These are phyloP conservation scores for Sphagnum magellanicum DNA, from an alignment of 228 moss, liverwort and hornwort genomes.

Conservation along the genomic window DNA sequence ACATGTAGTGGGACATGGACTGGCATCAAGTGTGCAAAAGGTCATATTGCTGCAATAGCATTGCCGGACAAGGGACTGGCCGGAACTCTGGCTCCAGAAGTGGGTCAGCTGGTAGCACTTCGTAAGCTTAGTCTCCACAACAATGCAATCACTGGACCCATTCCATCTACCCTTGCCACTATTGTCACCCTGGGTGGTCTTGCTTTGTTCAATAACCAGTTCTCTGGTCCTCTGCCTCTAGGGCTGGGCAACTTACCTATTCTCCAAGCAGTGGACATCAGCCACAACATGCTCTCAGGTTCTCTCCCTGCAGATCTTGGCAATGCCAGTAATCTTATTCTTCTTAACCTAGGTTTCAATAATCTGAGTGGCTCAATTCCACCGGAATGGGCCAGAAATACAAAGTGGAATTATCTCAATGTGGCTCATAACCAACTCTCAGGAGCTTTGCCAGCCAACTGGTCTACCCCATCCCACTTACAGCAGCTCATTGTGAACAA, in stretches of 20 bases:
- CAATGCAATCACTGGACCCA: slow-evolving; percentile 49
- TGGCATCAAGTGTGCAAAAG: slow-evolving; percentile 61
- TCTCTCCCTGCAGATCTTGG: slow-evolving; percentile 43
- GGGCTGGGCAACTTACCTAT: slow-evolving; percentile 45
- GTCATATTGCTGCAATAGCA: slow-evolving; percentile 45
- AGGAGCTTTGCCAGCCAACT: slow-evolving; percentile 36
- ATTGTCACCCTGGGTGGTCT: slow-evolving; percentile 44
- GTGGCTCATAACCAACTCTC: slow-evolving; percentile 33
- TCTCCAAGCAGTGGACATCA: slow-evolving; percentile 47
- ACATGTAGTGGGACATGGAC: slow-evolving; percentile 55
- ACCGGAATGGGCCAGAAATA: not conserved
- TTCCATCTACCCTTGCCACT: slow-evolving; percentile 53
- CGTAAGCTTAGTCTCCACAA: slow-evolving; percentile 69
- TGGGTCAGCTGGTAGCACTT: slow-evolving; percentile 57
- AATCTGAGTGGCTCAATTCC: not conserved
- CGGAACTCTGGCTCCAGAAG: slow-evolving; percentile 45
- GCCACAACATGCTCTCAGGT: slow-evolving; percentile 49
- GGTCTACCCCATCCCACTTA: slow-evolving; percentile 32
- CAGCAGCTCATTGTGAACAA: slow-evolving; percentile 39
- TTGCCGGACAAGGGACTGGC: slow-evolving; percentile 47
- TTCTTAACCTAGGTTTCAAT: slow-evolving; percentile 41
- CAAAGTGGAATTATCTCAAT: not conserved
- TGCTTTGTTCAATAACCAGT: slow-evolving; percentile 60
- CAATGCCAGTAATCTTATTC: slow-evolving; percentile 27
- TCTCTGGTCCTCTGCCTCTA: slow-evolving; percentile 48